phyloP scores from a whole-genome alignment of 2,329 filamentous ascomycete species.

The Aulographum hederae region DNA sequence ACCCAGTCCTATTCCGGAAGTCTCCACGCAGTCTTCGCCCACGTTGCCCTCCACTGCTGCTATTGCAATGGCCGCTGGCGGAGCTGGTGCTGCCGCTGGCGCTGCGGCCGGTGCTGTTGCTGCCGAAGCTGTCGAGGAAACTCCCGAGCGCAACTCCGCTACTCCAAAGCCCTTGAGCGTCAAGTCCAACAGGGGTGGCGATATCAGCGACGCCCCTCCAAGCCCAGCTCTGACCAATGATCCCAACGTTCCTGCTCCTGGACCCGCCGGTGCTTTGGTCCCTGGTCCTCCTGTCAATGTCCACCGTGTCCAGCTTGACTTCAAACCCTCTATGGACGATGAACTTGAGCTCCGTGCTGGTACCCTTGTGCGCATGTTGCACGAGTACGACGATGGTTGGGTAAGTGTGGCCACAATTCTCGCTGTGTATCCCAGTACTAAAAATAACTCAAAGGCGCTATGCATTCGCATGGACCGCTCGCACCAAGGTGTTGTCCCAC shows the following conservation, averaged over 20 bases:
- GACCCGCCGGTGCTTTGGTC: constrained; percentile 25
- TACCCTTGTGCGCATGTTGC: constrained; percentile 70
- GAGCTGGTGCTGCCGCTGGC: constrained; percentile 17
- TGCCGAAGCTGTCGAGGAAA: constrained; percentile 29
- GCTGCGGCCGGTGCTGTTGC: constrained; percentile 22
- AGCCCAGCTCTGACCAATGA: constrained; percentile 23
- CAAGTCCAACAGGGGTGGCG: constrained; percentile 41
- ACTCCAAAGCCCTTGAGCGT: constrained; percentile 35
- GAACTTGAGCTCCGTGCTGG: constrained; percentile 70
- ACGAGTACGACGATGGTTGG: constrained; percentile 98
- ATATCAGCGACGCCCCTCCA: constrained; percentile 40
- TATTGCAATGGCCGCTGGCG: constrained; percentile 18
- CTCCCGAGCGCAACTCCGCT: constrained; percentile 33
- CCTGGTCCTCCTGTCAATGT: constrained; percentile 44
- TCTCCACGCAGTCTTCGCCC: constrained; percentile 7
- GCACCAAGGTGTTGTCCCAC: constrained; percentile 79
- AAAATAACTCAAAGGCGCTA: constrained; percentile 43
- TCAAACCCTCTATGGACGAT: constrained; percentile 80
- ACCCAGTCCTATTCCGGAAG: background rate
- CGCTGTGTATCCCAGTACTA: constrained; percentile 2
- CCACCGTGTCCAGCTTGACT: constrained; percentile 86
- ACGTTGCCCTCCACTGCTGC: constrained; percentile 13
- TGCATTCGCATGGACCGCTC: constrained; percentile 82
- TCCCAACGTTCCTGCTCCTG: constrained; percentile 18
- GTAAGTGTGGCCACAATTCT: constrained; percentile 33